Evolutionary conservation across 495 filamentous ascomycete genomes (phyloP), one percentile per base, ranked within the genome.

Genomic region (Aspergillus bridgeri): DNA sequence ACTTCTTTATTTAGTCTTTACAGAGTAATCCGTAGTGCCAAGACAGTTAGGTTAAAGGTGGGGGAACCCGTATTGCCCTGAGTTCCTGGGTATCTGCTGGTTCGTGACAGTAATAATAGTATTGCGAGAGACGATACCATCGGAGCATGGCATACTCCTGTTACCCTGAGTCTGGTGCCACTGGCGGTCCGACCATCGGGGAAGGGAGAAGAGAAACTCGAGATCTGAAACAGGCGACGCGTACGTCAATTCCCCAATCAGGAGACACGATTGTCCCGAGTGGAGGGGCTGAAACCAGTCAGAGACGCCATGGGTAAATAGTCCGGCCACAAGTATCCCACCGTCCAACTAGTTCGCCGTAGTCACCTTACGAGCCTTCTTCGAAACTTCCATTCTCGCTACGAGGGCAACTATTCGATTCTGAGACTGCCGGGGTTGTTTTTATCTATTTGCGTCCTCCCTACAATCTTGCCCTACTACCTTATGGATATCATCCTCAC

Each of bases 221-320:
- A 65, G 65, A 69, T 72, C 72, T 75, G 72, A 75, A 75, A 75
- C 72, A 67, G 48, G 43, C 62, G 60, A 60, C 59, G 45, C 50
- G 55, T 47, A 24, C 51, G 18, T 23, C 5, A 22, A 19, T 47
- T 48, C 38, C 29, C 66, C 63, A 64, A 65, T 69, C 51, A 64
- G 48, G n/a, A 15, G 33, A 50, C n/a, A n/a, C 50, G 53, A 9
- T 48, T 5, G 19, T 5, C 6, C 5, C 17, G 2, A 17, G 21
- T 42, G 21, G 52, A 23, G 52, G 42, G 9, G 17, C 50, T 52
- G 42, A 42, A 42, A 52, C 24, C 29, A 27, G 24, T 47, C 13
- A 18, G 24, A 50, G 48, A 27, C 24, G 22, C 48, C 48, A 8
- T 50, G 48, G 48, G 21, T 27, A 51, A 51, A 38, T 38, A 38